Base-by-base conservation (phyloP, 495 filamentous ascomycete genomes). In the Hypomontagnella monticulosa region DNA sequence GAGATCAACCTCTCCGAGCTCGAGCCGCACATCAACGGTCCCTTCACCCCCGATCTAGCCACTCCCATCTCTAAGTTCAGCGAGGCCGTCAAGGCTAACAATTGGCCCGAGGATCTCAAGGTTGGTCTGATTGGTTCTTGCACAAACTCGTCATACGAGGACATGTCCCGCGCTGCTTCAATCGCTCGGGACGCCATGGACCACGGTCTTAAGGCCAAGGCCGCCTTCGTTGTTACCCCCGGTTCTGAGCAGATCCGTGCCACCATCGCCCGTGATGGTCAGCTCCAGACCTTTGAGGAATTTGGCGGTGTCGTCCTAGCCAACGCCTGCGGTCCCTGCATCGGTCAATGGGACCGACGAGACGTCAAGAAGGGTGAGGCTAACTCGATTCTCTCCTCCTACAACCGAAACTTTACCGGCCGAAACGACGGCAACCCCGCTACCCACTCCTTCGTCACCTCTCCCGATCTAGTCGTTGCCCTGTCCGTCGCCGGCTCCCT, bases 341-440 rank as follows among this genome's bases (percentile, higher is more conserved):
- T 86, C 65, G 85, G 88, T 59, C 95, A 99, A 81, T 99, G 95
- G 95, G 93, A 97, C 78, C 91, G 94, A 72, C 82, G 81, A 71
- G 94, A 98, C 66, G 92, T 97, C 36, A 92, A 93, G 86, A 98
- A 99, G 88, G 96, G 96, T 67, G 92, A 93, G 75, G 80, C 93
- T 67, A 99, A 99, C 87, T 94, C 93, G 14, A 97, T 97, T 79
- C 85, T 97, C 75, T 96, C 91, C 33, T 97, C 93, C 40, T 95
- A 97, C 87, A 97, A 96, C 87, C 93, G 95, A 80, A 99, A 99
- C 87, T 99, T 99, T 84, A 98, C 94, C 70, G 95, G 95, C 68
- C 93, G 95, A 80, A 99, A 99, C 81, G 95, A 99, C 72, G 95
- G 94, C 70, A 99, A 99, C 85, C 96, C 95, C 40, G 93, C 95